Evolutionary conservation across 352 stramenopile species (phyloP), one percentile per base, ranked within the genome.

Genomic region (Thalassiosira exigua): DNA sequence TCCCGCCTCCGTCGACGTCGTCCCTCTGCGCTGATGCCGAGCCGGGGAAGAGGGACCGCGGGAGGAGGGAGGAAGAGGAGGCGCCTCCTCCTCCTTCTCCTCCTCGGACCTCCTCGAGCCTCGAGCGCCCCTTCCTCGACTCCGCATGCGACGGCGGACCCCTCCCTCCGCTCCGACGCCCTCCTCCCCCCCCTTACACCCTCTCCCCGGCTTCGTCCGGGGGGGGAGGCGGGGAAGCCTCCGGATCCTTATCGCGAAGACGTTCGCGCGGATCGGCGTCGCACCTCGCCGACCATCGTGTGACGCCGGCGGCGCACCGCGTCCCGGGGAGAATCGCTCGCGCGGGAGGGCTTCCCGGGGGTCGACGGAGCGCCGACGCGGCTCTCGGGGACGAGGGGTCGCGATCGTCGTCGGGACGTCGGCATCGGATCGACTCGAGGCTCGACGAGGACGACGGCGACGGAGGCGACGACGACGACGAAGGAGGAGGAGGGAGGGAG

Each of bases 221-320:
- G 22, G 39, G 41, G n/a, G 1, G 24, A 12, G 53, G 60, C 30
- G 7, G 7, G 14, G 24, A 50, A 2, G 41, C 54, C 30, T 50
- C 51, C 14, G 76, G 62, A n/a, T 32, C 41, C 17, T 94, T 95
- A n/a, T n/a, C 73, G 88, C 92, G 0, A 84, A 90, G 51, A 92
- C 98, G 94, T 98, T 98, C 85, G n/a, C 95, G 96, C 52, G 94
- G 95, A 66, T 97, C 97, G 81, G 97, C 96, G 46, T 97, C 96
- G 7, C 99, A 99, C 84, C 98, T 99, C 79, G 98, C 98, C 65
- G 96, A 98, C 70, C 97, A 99, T 85, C 92, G 96, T 3, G 95
- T 94, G 65, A 95, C 95, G 4, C 96, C 94, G 2, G 97, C 98
- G 83, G 96, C 99, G 57, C 96, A 98, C 76, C 97, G 99, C 75